A percentile compares a stretch with the other conserved stretches of the same genome.
Evolutionary conservation across 2,329 filamentous ascomycete genomes (phyloP).

Genomic region (Sphaerostilbella broomeana): DNA sequence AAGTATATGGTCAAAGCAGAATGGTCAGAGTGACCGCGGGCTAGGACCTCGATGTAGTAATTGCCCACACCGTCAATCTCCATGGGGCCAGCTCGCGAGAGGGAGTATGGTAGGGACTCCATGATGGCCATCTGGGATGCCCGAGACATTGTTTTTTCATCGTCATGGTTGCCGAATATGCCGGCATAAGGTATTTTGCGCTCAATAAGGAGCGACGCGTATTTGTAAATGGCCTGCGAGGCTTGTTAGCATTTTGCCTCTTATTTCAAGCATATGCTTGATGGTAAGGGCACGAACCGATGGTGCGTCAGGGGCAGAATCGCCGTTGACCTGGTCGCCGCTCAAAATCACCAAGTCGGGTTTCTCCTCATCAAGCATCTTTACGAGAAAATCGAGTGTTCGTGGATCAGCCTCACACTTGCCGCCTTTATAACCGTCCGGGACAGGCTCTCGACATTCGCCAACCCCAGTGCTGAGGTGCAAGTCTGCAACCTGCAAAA

Average conservation of each 20-base stretch:
- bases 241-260: conserved; percentile 16
- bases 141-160: conserved; percentile 76
- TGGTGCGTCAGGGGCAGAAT: conserved; percentile 84
- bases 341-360: conserved; percentile 88
- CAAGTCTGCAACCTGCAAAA: conserved; percentile 91
- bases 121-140: conserved; percentile 77
- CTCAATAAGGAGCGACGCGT: conserved; percentile 74
- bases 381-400: conserved; percentile 81
- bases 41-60: conserved; percentile 86
- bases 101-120: conserved; percentile 79
- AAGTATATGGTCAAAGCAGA: conserved; percentile 93
- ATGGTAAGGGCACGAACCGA: conserved; percentile 47
- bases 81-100: conserved; percentile 76
- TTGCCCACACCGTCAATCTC: conserved; percentile 89
- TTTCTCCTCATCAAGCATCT: conserved; percentile 83
- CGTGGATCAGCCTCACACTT: conserved; percentile 87
- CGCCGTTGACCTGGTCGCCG: conserved; percentile 93
- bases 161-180: conserved; percentile 97
- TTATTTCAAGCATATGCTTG: background rate
- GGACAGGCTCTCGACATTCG: conserved; percentile 77
- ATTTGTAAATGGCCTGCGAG: conserved; percentile 79
- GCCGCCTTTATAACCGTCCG: conserved; percentile 62
- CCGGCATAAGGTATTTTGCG: conserved; percentile 86
- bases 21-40: conserved; percentile 70
- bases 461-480: conserved; percentile 90